These are phyloP conservation scores for Vanilla planifolia DNA, from an alignment of 106 monocot genomes.

Conservation along the genomic window DNA sequence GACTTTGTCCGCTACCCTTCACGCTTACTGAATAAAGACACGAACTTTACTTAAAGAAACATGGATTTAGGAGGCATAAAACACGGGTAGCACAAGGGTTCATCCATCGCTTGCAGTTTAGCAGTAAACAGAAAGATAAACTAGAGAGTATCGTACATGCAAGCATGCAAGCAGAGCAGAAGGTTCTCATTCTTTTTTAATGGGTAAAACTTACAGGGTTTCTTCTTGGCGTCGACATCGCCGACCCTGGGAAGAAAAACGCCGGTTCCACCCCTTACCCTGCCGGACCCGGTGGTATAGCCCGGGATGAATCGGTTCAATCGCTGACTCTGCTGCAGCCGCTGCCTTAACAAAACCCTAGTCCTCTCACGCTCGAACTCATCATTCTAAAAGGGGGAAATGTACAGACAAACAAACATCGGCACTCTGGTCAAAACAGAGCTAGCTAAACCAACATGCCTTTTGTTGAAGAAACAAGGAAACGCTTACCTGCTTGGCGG, in stretches of 20 bases:
- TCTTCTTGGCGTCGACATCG: background rate
- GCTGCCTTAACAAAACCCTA: constrained; percentile 9
- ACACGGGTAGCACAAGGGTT: too few relatives aligned
- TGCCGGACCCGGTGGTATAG: background rate
- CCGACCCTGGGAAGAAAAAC: constrained; percentile 27
- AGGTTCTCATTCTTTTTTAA: too few relatives aligned
- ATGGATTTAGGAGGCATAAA: too few relatives aligned
- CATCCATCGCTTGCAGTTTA: too few relatives aligned
- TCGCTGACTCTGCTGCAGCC: background rate
- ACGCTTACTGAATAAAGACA: too few relatives aligned
- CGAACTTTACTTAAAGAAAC: too few relatives aligned
- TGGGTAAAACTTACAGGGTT: background rate
- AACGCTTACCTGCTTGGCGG: background rate
- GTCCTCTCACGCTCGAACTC: background rate
- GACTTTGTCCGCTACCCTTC: too few relatives aligned
- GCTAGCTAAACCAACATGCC: background rate
- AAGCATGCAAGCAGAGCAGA: too few relatives aligned
- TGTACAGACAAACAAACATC: background rate
- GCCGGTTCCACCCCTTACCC: constrained; percentile 18
- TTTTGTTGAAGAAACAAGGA: background rate
- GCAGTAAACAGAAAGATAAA: too few relatives aligned
- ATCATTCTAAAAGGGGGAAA: constrained; percentile 7
- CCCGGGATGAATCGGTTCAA: background rate
- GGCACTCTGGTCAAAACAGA: background rate
- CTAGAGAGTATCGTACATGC: too few relatives aligned